phyloP scores from a whole-genome alignment of 2,329 filamentous ascomycete species.

The Thielaviopsis punctulata region DNA sequence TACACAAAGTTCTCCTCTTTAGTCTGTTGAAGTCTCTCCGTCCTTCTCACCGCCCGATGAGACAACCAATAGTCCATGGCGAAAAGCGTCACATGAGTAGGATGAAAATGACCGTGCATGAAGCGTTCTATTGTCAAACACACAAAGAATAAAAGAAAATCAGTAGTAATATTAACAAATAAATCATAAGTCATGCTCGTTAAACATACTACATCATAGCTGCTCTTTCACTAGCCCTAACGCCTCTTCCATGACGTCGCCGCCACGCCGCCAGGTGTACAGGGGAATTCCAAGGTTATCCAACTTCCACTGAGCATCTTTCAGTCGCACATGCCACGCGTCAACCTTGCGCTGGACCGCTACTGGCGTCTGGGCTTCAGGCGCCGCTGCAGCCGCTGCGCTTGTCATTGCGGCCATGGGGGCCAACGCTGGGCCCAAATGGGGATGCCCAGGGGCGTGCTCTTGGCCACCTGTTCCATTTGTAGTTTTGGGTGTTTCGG shows the following conservation, averaged over 20 bases:
- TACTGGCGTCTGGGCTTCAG: slow-evolving; percentile 21
- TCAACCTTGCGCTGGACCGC: slow-evolving; percentile 6
- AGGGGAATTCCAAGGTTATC: slow-evolving; percentile 48
- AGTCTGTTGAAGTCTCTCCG: too few relatives aligned
- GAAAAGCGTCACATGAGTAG: too few relatives aligned
- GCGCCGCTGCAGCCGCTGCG: slow-evolving; percentile 40
- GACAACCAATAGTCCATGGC: too few relatives aligned
- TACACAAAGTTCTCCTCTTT: too few relatives aligned
- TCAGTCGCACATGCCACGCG: not conserved
- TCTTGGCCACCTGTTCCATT: not conserved
- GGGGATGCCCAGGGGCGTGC: slow-evolving; percentile 7
- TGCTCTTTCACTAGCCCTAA: slow-evolving; percentile 22
- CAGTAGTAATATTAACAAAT: too few relatives aligned
- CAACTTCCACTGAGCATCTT: slow-evolving; percentile 23
- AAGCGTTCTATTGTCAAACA: not conserved
- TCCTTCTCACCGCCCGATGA: too few relatives aligned
- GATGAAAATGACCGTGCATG: too few relatives aligned
- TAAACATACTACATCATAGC: not conserved
- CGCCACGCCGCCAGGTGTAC: slow-evolving; percentile 56
- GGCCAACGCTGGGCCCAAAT: slow-evolving; percentile 50
- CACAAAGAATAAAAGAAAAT: too few relatives aligned
- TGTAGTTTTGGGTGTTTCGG: not conserved
- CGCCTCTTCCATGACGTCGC: slow-evolving; percentile 51
- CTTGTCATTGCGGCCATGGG: slow-evolving; percentile 52
- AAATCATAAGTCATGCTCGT: too few relatives aligned